Evolutionary conservation across 2,329 filamentous ascomycete genomes (phyloP), one percentile per base, ranked within the genome.

Genomic region (Neonectria punicea): DNA sequence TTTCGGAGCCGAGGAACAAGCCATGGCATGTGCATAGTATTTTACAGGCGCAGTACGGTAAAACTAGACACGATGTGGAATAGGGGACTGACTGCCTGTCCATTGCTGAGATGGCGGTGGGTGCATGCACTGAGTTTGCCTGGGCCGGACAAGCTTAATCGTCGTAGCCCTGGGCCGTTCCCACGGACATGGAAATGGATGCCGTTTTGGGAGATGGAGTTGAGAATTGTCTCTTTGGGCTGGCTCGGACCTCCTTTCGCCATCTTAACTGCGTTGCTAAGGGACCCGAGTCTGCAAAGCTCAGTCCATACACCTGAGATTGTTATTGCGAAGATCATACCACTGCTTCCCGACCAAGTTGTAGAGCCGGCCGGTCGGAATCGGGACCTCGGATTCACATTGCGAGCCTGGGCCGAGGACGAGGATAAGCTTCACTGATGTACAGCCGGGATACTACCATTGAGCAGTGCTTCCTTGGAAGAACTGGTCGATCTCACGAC

Each of bases 111-210:
- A 62, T 51, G 53, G 53, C 53, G 61, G 66, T 61, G 69, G 72
- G 63, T 68, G 70, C 63, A 61, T 63, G 71, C 70, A 72, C 72
- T 65, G 60, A 69, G 62, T 63, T 69, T 63, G 58, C 63, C 63
- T 71, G 65, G 69, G 60, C 57, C 53, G 53, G 64, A 66, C 60
- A 69, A 73, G 70, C 70, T 74, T 74, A 73, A 73, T 73, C 63
- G 65, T 53, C 49, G 43, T 58, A 39, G 41, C 53, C 34, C 41
- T 46, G 53, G 54, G 30, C 57, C 39, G 46, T 39, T 34, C 20
- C 39, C 8, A 22, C 56, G 41, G 56, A 44, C 22, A 67, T 67
- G 67, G 65, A 60, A 65, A 67, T 74, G 62, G 61, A 70, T 70
- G 65, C 67, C 70, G 9, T 51, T 68, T 65, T 74, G 60, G 59